Base-by-base conservation (phyloP, 1,139 yeast genomes). In the Pneumocystis jirovecii region DNA sequence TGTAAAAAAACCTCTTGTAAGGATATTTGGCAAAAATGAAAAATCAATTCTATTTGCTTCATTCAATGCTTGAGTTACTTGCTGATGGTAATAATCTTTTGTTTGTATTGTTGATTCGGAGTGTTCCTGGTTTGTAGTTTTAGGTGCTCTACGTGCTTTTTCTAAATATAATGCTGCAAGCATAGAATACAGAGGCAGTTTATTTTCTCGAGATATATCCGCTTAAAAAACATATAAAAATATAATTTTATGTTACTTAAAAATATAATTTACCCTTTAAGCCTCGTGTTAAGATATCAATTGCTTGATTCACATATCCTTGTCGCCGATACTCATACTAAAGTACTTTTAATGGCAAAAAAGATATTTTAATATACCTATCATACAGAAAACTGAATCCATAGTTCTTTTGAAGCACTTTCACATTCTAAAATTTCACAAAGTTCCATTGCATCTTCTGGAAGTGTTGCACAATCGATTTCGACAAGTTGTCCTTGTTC, bases 381-480 rank as follows among this genome's bases (percentile, higher is more conserved):
- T 25, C 35, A n/a, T 44, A 63, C 63, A 34, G 67, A 68, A 35
- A 65, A 61, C n/a, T 59, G 62, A 17, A 64, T 61, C 98, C 98
- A 93, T 76, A 84, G 88, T 72, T 85, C 85, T 64, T 82, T 80
- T 44, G 83, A 85, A 68, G 95, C 86, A 66, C 82, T 82, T 76
- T 90, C 97, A 69, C 87, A 89, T 68, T 86, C 86, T 70, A 93
- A 79, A 69, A 93, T 81, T 57, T 83, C 82, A 70, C 87, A 85
- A 70, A 93, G 80, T 72, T 93, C 97, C 65, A 84, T 81, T 5
- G 96, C 87, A 73, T 90, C 96, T 31, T 88, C 96, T 0, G 96
- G 96, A 68, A 91, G 79, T 73, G 91, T 97, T 80, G 81, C 75
- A 83, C 68, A 66, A 42, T 67, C 87, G 69, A 87, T 83, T 66